These are phyloP conservation scores for Malus hybrid DNA, from an alignment of 331 rosid species.

Conservation along the genomic window DNA sequence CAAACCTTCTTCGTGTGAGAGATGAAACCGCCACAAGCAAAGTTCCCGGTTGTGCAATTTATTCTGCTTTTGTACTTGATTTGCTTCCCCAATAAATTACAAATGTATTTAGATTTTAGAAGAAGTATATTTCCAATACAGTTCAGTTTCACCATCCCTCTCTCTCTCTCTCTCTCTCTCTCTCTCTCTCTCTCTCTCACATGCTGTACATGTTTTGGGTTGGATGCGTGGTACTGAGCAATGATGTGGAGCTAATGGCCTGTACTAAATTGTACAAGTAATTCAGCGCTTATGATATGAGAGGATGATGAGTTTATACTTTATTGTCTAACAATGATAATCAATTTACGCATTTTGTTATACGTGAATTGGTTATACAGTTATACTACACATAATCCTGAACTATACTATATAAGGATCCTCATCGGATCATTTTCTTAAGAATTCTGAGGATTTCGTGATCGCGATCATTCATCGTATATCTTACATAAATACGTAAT, in stretches of 20 bases:
- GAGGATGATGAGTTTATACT: not conserved
- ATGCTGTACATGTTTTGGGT: not conserved
- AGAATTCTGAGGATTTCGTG: too few species aligned
- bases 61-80: not conserved
- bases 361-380: too few species aligned
- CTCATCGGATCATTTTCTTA: too few species aligned
- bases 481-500: too few species aligned
- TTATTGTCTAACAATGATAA: too few species aligned
- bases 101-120: slow-evolving; percentile 1
- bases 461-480: too few species aligned
- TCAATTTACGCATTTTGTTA: too few species aligned
- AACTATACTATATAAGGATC: too few species aligned
- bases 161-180: slow-evolving; percentile 5
- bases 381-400: too few species aligned
- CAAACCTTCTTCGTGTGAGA: not conserved
- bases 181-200: not conserved
- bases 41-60: slow-evolving; percentile 1
- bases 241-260: too few species aligned
- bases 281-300: not conserved
- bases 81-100: slow-evolving; percentile 3
- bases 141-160: not conserved
- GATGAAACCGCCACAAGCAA: slow-evolving; percentile 1
- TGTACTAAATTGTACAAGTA: too few species aligned
- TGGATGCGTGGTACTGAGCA: not conserved
- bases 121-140: not conserved